phyloP scores from a whole-genome alignment of 2,329 filamentous ascomycete species.

The Aspergillus latus region DNA sequence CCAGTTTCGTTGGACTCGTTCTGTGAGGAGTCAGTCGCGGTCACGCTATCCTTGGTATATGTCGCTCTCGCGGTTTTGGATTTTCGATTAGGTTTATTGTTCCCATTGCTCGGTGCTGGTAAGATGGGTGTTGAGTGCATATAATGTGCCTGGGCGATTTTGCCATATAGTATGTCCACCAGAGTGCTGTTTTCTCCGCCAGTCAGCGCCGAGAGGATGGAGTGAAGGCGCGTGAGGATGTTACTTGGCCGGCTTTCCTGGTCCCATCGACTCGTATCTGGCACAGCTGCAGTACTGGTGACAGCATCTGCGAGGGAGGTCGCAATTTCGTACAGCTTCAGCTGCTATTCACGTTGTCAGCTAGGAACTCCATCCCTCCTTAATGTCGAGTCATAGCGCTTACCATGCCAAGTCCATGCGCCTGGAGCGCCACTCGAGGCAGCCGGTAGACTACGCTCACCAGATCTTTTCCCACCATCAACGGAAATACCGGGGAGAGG shows the following conservation, averaged over 20 bases:
- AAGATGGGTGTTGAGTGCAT: constrained; percentile 6
- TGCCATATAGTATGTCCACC: constrained; percentile 24
- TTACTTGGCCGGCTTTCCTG: constrained; percentile 24
- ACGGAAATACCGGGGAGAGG: constrained; percentile 28
- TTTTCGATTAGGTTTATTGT: background rate
- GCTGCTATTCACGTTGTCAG: constrained; percentile 23
- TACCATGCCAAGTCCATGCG: constrained; percentile 50
- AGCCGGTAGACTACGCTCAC: constrained; percentile 45
- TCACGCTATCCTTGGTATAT: too few species aligned
- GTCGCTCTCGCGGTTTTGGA: background rate
- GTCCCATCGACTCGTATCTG: constrained; percentile 16
- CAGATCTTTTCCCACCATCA: constrained; percentile 50
- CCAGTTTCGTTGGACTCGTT: too few species aligned
- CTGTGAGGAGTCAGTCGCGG: too few species aligned
- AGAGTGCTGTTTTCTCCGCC: constrained; percentile 24
- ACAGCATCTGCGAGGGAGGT: constrained; percentile 28
- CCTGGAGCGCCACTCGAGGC: constrained; percentile 50
- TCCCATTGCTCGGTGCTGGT: background rate
- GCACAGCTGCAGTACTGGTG: constrained; percentile 20
- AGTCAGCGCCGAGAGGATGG: constrained; percentile 24
- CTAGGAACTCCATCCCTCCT: too few species aligned
- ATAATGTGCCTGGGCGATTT: constrained; percentile 25
- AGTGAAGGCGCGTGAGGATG: constrained; percentile 23
- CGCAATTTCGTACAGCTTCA: constrained; percentile 30
- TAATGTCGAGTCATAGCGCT: background rate